A percentile compares a stretch with the other conserved stretches of the same genome.
Evolutionary conservation across 208 protist genomes (phyloP).

Genomic region (Acanthamoeba triangularis): DNA sequence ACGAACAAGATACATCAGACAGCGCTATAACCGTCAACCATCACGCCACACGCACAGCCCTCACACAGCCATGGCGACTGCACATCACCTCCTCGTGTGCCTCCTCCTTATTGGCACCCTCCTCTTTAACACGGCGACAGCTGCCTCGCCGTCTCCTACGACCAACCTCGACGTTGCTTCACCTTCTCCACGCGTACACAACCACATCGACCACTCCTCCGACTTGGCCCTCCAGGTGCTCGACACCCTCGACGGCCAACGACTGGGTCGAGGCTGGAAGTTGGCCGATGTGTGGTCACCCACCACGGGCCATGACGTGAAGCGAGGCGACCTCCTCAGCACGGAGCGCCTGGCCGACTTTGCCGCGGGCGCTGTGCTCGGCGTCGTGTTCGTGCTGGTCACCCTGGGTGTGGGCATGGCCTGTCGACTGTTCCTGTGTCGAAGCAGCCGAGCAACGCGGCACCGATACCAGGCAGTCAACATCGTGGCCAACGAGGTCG

Average conservation of each 20-base stretch:
- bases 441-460: neutral
- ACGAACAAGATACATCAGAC: too few species aligned
- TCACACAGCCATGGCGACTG: too few species aligned
- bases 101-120: too few species aligned
- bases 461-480: neutral
- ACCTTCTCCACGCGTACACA: neutral
- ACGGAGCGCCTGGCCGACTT: conserved; percentile 11
- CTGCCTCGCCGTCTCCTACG: too few species aligned
- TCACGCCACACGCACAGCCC: too few species aligned
- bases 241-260: neutral
- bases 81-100: too few species aligned
- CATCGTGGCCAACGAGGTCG: neutral
- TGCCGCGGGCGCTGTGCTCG: neutral
- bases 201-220: neutral
- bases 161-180: neutral
- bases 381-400: neutral
- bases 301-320: neutral
- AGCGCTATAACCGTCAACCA: too few species aligned
- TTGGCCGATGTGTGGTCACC: neutral
- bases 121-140: too few species aligned
- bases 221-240: neutral
- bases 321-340: conserved; percentile 7
- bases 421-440: neutral
- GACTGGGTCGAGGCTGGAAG: neutral
- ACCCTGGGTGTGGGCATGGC: neutral